Conservation (phyloP, 768 basidiomycete species). For the Hericium rajendrae region DNA sequence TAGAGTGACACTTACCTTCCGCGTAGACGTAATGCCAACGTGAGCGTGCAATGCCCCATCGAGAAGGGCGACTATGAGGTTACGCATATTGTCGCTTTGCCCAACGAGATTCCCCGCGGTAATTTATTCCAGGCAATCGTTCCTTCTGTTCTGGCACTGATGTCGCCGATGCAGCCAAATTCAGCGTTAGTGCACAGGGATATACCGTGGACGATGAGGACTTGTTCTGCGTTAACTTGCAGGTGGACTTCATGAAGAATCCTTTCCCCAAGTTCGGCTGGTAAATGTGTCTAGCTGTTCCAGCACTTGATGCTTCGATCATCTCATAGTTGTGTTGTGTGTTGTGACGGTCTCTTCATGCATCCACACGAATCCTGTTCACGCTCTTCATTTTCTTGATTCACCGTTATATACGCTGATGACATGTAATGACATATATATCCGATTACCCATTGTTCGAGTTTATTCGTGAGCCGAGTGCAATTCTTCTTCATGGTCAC, state of each 20-base stretch:
- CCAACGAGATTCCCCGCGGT: slow-evolving; percentile 87
- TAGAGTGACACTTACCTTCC: background rate
- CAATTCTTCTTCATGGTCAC: no score
- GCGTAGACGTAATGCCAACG: slow-evolving; percentile 61
- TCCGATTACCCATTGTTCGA: no score
- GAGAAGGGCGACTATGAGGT: slow-evolving; percentile 61
- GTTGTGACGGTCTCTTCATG: no score
- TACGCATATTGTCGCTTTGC: slow-evolving; percentile 74
- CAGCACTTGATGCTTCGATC: background rate
- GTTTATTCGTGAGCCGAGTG: no score
- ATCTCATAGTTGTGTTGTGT: background rate
- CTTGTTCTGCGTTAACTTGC: slow-evolving; percentile 72
- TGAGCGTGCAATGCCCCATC: slow-evolving; percentile 78
- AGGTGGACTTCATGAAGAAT: slow-evolving; percentile 60
- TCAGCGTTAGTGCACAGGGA: slow-evolving; percentile 57
- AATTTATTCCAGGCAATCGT: slow-evolving; percentile 5
- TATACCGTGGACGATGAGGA: slow-evolving; percentile 65
- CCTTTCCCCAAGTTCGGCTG: slow-evolving; percentile 22
- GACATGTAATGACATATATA: no score
- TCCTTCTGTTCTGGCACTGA: background rate
- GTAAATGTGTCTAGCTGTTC: slow-evolving; percentile 9
- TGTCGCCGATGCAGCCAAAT: slow-evolving; percentile 56
- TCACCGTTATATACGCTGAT: no score
- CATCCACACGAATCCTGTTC: no score
- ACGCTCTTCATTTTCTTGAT: no score